Percentiles rank a stretch among this genome's conserved stretches.
Evolutionary conservation across 768 basidiomycete species (phyloP).

Genomic region (Mycena latifolia): DNA sequence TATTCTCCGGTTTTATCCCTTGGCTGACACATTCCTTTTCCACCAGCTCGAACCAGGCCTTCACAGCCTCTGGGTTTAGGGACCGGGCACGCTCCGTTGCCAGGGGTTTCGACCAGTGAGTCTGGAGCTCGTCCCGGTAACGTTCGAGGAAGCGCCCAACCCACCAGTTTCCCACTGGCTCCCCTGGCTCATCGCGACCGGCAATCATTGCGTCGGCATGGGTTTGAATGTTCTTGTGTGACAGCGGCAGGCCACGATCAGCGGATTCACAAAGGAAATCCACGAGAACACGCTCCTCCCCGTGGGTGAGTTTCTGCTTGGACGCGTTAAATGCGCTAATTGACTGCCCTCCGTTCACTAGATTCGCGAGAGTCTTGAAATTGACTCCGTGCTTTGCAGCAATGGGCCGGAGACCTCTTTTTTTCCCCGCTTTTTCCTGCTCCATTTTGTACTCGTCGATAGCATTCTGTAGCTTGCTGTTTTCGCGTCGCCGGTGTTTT

Average conservation of each 20-base stretch:
- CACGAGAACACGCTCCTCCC: constrained; percentile 46
- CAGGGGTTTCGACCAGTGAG: background rate
- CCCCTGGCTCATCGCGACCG: constrained; percentile 26
- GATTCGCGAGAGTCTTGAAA: too few relatives aligned
- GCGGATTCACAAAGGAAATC: constrained; percentile 44
- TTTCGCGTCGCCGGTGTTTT: too few relatives aligned
- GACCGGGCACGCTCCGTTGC: background rate
- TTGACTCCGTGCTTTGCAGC: too few relatives aligned
- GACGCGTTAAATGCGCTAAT: background rate
- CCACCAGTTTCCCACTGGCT: constrained; percentile 39
- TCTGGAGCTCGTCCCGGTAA: constrained; percentile 30
- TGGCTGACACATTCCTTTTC: too few relatives aligned
- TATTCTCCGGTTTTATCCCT: too few relatives aligned
- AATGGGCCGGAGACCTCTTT: too few relatives aligned
- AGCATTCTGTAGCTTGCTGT: too few relatives aligned
- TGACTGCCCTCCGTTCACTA: too few relatives aligned
- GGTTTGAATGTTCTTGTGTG: constrained; percentile 31
- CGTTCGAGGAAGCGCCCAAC: constrained; percentile 41
- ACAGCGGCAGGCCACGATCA: constrained; percentile 43
- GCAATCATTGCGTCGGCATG: constrained; percentile 43
- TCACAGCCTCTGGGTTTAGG: background rate
- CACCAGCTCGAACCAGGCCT: too few relatives aligned
- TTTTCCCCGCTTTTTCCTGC: too few relatives aligned
- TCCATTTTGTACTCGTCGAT: too few relatives aligned
- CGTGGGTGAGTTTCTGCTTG: background rate